phyloP scores from a whole-genome alignment of 1,139 yeast species.

The Scheffersomyces parashehatae region DNA sequence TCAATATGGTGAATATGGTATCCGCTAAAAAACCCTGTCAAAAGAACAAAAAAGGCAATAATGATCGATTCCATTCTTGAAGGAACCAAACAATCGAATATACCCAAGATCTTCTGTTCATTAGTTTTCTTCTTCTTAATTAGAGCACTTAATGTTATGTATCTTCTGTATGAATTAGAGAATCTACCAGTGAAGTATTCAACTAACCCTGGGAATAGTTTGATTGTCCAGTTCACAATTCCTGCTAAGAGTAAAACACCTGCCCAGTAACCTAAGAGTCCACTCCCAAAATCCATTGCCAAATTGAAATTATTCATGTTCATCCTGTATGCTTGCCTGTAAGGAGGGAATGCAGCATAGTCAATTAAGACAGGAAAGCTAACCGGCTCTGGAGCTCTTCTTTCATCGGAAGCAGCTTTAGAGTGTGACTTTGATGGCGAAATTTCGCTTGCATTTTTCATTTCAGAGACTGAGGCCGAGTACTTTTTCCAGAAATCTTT shows the following conservation, averaged over 20 bases:
- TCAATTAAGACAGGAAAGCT: conserved; percentile 25
- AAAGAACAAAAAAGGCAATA: conserved; percentile 6
- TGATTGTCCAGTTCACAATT: conserved; percentile 15
- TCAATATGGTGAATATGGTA: conserved; percentile 5
- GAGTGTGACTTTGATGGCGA: conserved; percentile 17
- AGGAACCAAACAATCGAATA: conserved; percentile 23
- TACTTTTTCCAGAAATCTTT: conserved; percentile 10
- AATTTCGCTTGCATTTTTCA: conserved; percentile 17
- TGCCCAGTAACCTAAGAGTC: conserved; percentile 9
- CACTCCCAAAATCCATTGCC: conserved; percentile 51
- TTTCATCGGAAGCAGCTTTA: conserved; percentile 18
- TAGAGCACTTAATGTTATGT: conserved; percentile 34
- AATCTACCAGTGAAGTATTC: conserved; percentile 23
- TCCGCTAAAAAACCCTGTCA: conserved; percentile 12
- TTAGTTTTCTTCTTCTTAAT: conserved; percentile 25
- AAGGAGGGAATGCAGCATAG: conserved; percentile 11
- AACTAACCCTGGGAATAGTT: conserved; percentile 26
- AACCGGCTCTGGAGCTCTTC: conserved; percentile 11
- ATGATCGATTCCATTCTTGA: conserved; percentile 20
- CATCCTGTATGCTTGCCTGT: conserved; percentile 22
- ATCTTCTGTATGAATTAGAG: conserved; percentile 26
- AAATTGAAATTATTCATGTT: conserved; percentile 35
- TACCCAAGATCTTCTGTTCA: conserved; percentile 16
- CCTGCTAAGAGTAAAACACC: neutral
- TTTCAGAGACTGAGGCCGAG: no score